Conservation (phyloP, 169 alveolate species). For the Cryptosporidium tyzzeri region DNA sequence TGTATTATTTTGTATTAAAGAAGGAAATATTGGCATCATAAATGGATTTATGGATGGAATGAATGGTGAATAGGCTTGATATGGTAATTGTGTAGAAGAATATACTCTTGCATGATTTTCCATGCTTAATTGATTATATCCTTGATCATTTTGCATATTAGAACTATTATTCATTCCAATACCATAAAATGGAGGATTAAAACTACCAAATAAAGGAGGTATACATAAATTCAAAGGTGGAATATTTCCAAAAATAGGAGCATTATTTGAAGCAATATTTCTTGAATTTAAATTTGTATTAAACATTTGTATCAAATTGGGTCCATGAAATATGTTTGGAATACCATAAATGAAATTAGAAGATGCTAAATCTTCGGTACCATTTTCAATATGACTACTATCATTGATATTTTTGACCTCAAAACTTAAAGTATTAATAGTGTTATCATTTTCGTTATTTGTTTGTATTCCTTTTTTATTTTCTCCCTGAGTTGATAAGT, state of each 20-base stretch:
- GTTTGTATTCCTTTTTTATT: background rate
- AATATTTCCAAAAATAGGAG: background rate
- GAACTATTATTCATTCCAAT: background rate
- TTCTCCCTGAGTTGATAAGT: constrained; percentile 10
- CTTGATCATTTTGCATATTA: background rate
- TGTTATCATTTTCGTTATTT: background rate
- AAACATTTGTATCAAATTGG: background rate
- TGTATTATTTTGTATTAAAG: background rate
- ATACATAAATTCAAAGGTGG: constrained; percentile 11
- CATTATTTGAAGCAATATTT: background rate
- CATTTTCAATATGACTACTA: background rate
- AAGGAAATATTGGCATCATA: background rate
- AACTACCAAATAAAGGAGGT: background rate
- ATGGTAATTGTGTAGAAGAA: background rate
- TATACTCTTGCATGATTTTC: background rate
- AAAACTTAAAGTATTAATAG: background rate
- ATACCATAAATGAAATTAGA: background rate
- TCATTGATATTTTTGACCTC: background rate
- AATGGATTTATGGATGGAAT: background rate
- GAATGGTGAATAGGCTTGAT: background rate
- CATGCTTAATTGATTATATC: background rate
- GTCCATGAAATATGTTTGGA: background rate
- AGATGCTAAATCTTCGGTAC: background rate
- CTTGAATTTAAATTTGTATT: background rate
- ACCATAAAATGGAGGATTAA: background rate